Conservation (phyloP, 805 yeast genomes). For the Suhomyces vadensis region DNA sequence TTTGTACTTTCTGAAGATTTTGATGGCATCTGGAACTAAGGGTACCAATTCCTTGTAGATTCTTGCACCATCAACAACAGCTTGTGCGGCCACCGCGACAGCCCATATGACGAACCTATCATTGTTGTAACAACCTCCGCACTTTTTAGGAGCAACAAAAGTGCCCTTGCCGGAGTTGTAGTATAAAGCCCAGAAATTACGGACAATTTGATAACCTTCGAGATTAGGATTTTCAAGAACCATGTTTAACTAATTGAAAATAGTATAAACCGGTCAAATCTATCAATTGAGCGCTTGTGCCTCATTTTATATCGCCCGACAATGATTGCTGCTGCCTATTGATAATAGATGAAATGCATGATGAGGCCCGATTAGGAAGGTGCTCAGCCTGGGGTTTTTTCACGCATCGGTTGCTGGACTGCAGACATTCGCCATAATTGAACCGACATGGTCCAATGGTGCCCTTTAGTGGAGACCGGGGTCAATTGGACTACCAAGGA, state of each 20-base stretch:
- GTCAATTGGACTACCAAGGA: too few relatives aligned
- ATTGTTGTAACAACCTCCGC: constrained; percentile 48
- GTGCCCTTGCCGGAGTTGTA: constrained; percentile 39
- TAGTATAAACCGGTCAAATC: neutral
- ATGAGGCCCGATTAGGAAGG: constrained; percentile 3
- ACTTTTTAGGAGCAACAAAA: constrained; percentile 40
- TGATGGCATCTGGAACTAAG: constrained; percentile 52
- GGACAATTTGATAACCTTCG: constrained; percentile 35
- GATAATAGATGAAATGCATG: neutral
- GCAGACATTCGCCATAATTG: neutral
- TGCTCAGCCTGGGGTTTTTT: neutral
- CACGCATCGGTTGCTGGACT: constrained; percentile 2
- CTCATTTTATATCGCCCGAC: neutral
- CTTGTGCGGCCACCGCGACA: constrained; percentile 63
- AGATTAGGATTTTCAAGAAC: constrained; percentile 31
- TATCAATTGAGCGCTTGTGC: neutral
- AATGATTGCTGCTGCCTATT: neutral
- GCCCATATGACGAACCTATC: constrained; percentile 69
- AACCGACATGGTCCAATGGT: too few relatives aligned
- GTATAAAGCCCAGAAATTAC: constrained; percentile 43
- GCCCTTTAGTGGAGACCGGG: too few relatives aligned
- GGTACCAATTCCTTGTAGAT: constrained; percentile 53
- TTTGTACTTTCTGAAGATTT: constrained; percentile 52
- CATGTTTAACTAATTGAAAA: neutral
- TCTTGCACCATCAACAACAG: constrained; percentile 64